Conservation (phyloP, 257 asterid genomes). For the Echium plantagineum region DNA sequence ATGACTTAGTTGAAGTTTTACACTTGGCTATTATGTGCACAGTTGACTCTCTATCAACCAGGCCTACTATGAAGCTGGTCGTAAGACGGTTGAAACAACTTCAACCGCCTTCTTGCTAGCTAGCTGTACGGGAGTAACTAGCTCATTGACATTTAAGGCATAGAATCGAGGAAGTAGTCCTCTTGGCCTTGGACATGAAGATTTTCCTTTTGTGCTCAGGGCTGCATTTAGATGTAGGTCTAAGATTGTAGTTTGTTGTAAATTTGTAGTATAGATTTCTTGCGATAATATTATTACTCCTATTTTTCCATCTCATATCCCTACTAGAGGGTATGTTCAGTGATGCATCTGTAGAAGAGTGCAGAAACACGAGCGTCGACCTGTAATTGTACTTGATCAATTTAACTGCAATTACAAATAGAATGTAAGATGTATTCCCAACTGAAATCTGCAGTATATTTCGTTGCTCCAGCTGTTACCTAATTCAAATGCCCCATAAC, state of each 20-base stretch:
- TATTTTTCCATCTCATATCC: conserved; percentile 29
- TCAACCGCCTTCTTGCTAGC: conserved; percentile 75
- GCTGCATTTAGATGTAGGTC: conserved; percentile 17
- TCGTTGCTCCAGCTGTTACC: no score
- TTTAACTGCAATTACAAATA: no score
- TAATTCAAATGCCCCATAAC: no score
- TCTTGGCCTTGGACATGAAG: conserved; percentile 16
- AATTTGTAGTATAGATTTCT: conserved; percentile 48
- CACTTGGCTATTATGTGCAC: conserved; percentile 81
- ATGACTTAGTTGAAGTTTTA: conserved; percentile 71
- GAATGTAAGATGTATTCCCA: no score
- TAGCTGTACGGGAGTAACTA: not conserved
- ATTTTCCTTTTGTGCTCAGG: conserved; percentile 15
- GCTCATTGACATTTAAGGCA: conserved; percentile 16
- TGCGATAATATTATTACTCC: conserved; percentile 10
- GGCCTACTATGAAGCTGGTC: conserved; percentile 91
- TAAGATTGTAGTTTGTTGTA: conserved; percentile 30
- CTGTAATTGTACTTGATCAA: no score
- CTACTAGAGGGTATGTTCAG: conserved; percentile 29
- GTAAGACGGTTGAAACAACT: conserved; percentile 79
- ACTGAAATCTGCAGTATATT: no score
- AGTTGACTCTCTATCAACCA: conserved; percentile 55
- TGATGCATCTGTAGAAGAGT: conserved; percentile 39
- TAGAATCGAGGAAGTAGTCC: conserved; percentile 16
- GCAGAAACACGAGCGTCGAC: conserved; percentile 32